Percentiles rank a stretch among this genome's conserved stretches.
Conservation (phyloP, 352 stramenopile species). For the Globisporangium paddicum region DNA sequence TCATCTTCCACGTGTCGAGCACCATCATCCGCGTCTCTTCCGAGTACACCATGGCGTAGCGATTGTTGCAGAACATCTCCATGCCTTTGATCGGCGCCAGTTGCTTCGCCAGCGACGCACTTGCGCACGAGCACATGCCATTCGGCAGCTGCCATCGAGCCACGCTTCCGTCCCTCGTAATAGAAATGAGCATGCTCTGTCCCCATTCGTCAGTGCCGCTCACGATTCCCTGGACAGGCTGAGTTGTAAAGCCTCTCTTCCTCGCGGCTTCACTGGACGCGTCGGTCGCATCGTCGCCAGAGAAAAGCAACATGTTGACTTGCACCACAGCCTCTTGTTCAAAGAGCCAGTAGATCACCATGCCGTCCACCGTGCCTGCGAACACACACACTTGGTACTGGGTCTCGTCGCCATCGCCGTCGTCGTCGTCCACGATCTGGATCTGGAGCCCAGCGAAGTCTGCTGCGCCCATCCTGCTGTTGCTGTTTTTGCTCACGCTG, state of each 20-base stretch:
- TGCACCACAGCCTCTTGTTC: slow-evolving; percentile 53
- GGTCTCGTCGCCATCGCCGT: slow-evolving; percentile 27
- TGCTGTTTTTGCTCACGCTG: background rate
- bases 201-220: slow-evolving; percentile 78
- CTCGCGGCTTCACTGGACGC: background rate
- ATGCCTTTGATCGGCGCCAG: slow-evolving; percentile 61
- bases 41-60: slow-evolving; percentile 68
- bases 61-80: slow-evolving; percentile 67
- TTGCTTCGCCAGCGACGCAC: slow-evolving; percentile 45
- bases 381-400: slow-evolving; percentile 64
- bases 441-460: slow-evolving; percentile 20
- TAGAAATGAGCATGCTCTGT: slow-evolving; percentile 62
- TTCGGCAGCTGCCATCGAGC: slow-evolving; percentile 68
- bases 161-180: slow-evolving; percentile 46
- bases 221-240: slow-evolving; percentile 50
- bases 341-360: slow-evolving; percentile 72
- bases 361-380: slow-evolving; percentile 54
- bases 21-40: slow-evolving; percentile 74
- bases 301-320: slow-evolving; percentile 61
- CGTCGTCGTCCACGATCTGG: slow-evolving; percentile 34
- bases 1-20: slow-evolving; percentile 72
- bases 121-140: slow-evolving; percentile 49
- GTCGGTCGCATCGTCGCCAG: slow-evolving; percentile 2
- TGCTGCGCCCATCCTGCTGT: background rate
- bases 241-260: background rate